Evolutionary conservation across 164 flowering plant genomes (phyloP).

Genomic region (Magnolia sinica): DNA sequence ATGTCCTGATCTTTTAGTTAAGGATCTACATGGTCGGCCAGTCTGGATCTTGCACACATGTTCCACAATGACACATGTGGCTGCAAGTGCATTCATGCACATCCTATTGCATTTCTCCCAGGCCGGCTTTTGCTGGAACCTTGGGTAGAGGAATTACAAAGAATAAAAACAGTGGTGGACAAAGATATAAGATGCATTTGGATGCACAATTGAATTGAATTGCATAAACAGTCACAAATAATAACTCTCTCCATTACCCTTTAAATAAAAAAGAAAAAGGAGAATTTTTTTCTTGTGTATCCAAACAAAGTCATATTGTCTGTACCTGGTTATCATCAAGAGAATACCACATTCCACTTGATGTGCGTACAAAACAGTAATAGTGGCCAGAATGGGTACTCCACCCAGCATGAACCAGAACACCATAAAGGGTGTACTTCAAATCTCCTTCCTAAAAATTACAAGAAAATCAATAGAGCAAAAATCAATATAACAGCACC

Average conservation of each 20-base stretch:
- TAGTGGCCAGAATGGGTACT: slow-evolving; percentile 90
- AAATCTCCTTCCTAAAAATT: slow-evolving; percentile 68
- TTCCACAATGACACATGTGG: not conserved
- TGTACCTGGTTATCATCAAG: slow-evolving; percentile 91
- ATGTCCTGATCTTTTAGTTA: not conserved
- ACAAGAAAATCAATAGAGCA: not conserved
- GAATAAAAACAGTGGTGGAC: not conserved
- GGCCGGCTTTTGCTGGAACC: too few species aligned
- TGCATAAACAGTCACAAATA: not conserved
- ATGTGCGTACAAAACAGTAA: slow-evolving; percentile 87
- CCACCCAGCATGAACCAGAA: slow-evolving; percentile 86
- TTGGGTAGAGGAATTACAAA: not conserved
- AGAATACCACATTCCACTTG: slow-evolving; percentile 87
- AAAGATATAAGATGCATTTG: not conserved
- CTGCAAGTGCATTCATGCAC: not conserved
- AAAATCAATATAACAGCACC: not conserved
- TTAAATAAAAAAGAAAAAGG: not conserved
- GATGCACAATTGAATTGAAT: not conserved
- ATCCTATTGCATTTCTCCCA: not conserved
- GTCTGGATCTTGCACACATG: not conserved
- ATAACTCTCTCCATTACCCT: not conserved
- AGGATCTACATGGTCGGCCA: not conserved
- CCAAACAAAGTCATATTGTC: not conserved
- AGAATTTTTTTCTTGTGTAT: not conserved
- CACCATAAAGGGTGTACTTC: slow-evolving; percentile 89